Conservation (phyloP, 441 rosid species). For the Manihot esculenta region DNA sequence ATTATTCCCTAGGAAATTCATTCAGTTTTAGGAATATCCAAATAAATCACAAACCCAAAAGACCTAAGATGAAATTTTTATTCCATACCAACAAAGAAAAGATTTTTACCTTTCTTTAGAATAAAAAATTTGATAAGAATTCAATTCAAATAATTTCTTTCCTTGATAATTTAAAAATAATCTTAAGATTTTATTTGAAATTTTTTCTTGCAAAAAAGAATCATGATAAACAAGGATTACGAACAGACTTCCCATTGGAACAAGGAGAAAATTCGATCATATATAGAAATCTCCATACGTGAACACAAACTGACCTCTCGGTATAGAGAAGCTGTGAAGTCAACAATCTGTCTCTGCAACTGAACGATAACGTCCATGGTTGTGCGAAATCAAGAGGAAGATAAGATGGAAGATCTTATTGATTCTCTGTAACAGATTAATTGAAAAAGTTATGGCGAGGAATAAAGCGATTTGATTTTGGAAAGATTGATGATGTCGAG, state of each 20-base stretch:
- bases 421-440: background rate
- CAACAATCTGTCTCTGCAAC: slow-evolving; percentile 53
- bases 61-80: background rate
- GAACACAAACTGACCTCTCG: slow-evolving; percentile 48
- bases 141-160: no score
- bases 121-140: no score
- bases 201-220: no score
- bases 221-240: no score
- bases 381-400: background rate
- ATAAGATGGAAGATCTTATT: no score
- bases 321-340: slow-evolving; percentile 49
- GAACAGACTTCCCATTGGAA: background rate
- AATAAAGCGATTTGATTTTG: background rate
- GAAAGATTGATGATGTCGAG: no score
- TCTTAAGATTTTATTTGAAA: no score
- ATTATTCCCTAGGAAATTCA: background rate
- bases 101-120: no score
- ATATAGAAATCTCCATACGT: background rate
- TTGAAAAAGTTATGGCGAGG: no score
- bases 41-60: background rate
- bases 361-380: slow-evolving; percentile 53
- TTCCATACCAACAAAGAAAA: background rate
- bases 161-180: no score
- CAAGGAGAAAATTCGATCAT: slow-evolving; percentile 9
- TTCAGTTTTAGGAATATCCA: background rate